phyloP scores from a whole-genome alignment of 2,329 filamentous ascomycete genomes.

The Onygenales sp. region DNA sequence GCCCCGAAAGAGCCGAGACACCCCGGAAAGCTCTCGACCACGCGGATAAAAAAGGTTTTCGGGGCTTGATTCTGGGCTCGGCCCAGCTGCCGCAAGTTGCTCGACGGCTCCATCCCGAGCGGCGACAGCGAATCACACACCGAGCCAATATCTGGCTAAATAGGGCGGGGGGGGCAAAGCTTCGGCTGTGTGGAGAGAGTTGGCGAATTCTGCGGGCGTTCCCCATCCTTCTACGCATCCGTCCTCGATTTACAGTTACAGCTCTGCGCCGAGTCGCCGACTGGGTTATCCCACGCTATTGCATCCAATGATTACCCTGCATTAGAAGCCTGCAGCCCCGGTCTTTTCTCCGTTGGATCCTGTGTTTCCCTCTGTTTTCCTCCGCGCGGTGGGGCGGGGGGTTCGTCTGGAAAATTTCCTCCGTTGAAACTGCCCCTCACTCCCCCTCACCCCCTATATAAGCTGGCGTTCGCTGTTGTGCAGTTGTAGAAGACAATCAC shows the following conservation, averaged over 20 bases:
- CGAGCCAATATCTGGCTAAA: background rate
- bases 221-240: too few relatives aligned
- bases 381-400: background rate
- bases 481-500: too few relatives aligned
- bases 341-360: slow-evolving; percentile 7
- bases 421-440: background rate
- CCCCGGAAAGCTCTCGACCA: too few relatives aligned
- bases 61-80: background rate
- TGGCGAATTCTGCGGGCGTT: slow-evolving; percentile 6
- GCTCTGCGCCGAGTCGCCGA: too few relatives aligned
- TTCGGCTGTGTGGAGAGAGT: slow-evolving; percentile 3
- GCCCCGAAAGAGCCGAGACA: too few relatives aligned
- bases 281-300: too few relatives aligned
- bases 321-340: too few relatives aligned
- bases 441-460: background rate
- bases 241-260: too few relatives aligned
- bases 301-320: too few relatives aligned
- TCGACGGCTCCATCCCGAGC: background rate
- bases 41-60: too few relatives aligned
- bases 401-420: slow-evolving; percentile 1
- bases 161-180: background rate
- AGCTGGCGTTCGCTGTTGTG: too few relatives aligned
- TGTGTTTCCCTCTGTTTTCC: slow-evolving; percentile 5
- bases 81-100: background rate
- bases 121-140: background rate